Base-by-base conservation (phyloP, 345 rosid genomes). In the Aurinia saxatilis region DNA sequence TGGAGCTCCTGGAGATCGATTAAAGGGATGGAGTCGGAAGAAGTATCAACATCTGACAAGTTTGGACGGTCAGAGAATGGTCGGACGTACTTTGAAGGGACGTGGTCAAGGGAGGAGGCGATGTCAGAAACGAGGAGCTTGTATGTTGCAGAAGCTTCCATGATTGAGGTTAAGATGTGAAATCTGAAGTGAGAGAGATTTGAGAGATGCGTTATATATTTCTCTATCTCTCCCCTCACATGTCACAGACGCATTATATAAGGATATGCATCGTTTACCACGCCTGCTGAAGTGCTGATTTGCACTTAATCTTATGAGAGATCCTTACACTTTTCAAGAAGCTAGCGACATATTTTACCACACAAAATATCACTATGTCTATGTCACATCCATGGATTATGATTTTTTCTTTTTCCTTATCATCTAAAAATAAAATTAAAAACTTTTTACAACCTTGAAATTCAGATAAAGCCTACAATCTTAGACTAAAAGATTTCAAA, bases 51-150 rank as follows among this genome's bases (percentile, higher is more conserved):
- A 0, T 76, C 65, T 0, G 78, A 11, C 27, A 90, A 65, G 50
- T 80, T 78, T 0, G 93, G 97, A 30, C 91, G 87, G 73, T 87
- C 90, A 53, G 79, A 67, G 66, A 75, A 33, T 41, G 88, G 82
- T 23, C 85, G 67, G 61, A 90, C 56, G 65, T 76, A 87, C 27
- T 70, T 77, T 17, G 46, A 10, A 17, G 95, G 92, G 45, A 90
- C 76, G 0, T 42, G 67, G 41, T 68, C 67, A 1, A 77, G 53
- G 6, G 59, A 3, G 7, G 84, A 47, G 8, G 73, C 87, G 38
- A 89, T 60, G 74, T 86, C 86, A 0, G 84, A 39, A 0, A 86
- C 67, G 2, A 85, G 65, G 18, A 71, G 70, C 61, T 71, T 79
- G 10, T 65, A 3, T 30, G 59, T 35, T 45, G 73, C 13, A 33